Evolutionary conservation across 805 yeast genomes (phyloP).

Genomic region (Saccharomycopsis lassenensis): DNA sequence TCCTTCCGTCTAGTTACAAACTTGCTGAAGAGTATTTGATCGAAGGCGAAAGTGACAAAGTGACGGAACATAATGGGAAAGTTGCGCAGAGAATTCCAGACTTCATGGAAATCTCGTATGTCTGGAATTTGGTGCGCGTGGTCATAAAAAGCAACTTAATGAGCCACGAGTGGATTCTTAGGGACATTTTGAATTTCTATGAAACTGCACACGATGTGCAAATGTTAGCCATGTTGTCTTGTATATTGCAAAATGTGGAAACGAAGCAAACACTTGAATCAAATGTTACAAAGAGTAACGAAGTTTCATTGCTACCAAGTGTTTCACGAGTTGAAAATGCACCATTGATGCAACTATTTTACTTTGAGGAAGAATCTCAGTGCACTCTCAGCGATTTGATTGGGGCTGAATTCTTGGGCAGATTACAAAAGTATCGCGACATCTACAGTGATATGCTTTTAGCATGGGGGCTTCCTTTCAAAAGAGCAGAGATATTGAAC

Average conservation of each 20-base stretch:
- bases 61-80: slow-evolving; percentile 59
- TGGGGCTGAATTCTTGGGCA: slow-evolving; percentile 3
- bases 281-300: too few relatives aligned
- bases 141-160: slow-evolving; percentile 42
- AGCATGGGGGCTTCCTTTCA: slow-evolving; percentile 77
- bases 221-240: slow-evolving; percentile 83
- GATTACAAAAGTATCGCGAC: slow-evolving; percentile 29
- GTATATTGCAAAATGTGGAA: slow-evolving; percentile 40
- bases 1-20: slow-evolving; percentile 67
- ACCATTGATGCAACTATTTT: too few relatives aligned
- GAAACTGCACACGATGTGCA: slow-evolving; percentile 61
- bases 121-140: slow-evolving; percentile 15
- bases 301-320: too few relatives aligned
- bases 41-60: slow-evolving; percentile 32
- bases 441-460: slow-evolving; percentile 71
- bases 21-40: slow-evolving; percentile 58
- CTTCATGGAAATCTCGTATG: slow-evolving; percentile 9
- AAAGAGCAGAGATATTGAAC: slow-evolving; percentile 67
- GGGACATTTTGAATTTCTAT: slow-evolving; percentile 50
- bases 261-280: too few relatives aligned
- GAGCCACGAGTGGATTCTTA: slow-evolving; percentile 46
- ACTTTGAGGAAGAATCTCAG: too few relatives aligned
- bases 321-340: too few relatives aligned
- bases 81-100: slow-evolving; percentile 26
- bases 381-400: not conserved